Conservation (phyloP, 2,329 filamentous ascomycete genomes). For the Tolypocladium paradoxum region DNA sequence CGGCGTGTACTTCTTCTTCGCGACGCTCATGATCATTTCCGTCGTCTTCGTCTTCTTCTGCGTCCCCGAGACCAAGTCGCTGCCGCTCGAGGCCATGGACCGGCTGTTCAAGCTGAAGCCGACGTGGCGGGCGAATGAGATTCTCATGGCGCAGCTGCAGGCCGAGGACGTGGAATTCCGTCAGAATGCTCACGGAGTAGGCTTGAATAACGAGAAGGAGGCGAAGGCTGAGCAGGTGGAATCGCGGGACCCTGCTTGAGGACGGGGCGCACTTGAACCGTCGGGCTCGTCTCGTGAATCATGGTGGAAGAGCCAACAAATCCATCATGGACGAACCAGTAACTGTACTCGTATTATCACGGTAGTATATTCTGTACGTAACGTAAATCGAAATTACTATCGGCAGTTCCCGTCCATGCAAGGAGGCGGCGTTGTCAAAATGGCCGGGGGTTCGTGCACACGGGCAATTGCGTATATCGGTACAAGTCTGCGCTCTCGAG, state of each 20-base stretch:
- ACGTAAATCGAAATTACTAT: too few species aligned
- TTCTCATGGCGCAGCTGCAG: constrained; percentile 32
- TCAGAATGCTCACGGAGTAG: constrained; percentile 15
- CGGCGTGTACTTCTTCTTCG: constrained; percentile 61
- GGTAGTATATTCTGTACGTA: too few species aligned
- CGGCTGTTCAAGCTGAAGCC: constrained; percentile 44
- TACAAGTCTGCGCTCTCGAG: too few species aligned
- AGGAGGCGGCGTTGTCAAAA: too few species aligned
- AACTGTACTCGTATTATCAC: too few species aligned
- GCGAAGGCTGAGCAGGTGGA: constrained; percentile 13
- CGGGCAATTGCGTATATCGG: too few species aligned
- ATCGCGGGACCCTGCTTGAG: neutral
- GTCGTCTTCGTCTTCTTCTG: constrained; percentile 51
- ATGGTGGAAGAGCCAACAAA: too few species aligned
- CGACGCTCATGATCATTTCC: constrained; percentile 47
- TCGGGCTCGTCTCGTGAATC: neutral
- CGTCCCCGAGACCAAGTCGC: constrained; percentile 54
- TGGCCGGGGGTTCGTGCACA: too few species aligned
- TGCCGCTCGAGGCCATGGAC: constrained; percentile 57
- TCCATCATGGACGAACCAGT: too few species aligned
- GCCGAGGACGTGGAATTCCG: constrained; percentile 22
- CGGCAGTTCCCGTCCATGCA: too few species aligned
- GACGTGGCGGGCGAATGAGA: constrained; percentile 29
- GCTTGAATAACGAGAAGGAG: constrained; percentile 17
- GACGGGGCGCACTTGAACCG: neutral